phyloP scores from a whole-genome alignment of 345 rosid genomes.

The Gossypium bickii region DNA sequence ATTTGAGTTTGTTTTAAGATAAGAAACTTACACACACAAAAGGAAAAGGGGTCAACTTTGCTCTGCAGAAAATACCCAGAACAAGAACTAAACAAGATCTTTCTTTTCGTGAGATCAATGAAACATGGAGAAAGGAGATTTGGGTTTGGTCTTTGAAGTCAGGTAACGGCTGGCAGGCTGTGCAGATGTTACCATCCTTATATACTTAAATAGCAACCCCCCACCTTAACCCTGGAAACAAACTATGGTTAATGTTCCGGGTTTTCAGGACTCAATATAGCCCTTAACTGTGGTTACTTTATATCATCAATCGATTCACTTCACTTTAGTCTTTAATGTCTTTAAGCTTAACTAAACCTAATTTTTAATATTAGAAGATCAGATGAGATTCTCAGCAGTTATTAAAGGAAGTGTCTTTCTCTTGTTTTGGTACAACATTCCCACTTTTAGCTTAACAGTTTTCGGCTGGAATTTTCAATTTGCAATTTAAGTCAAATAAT shows the following conservation, averaged over 20 bases:
- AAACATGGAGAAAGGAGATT: neutral
- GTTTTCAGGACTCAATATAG: neutral
- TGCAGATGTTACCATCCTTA: neutral
- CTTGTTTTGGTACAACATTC: too few species aligned
- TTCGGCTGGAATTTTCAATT: neutral
- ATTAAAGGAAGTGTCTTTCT: neutral
- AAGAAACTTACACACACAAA: constrained; percentile 19
- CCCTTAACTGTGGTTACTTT: constrained; percentile 58
- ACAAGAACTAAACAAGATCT: neutral
- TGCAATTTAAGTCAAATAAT: too few species aligned
- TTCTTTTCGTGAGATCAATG: neutral
- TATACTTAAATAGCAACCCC: neutral
- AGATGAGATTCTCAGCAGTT: neutral
- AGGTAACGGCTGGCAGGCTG: constrained; percentile 14
- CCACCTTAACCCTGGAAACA: constrained; percentile 14
- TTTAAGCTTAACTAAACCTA: neutral
- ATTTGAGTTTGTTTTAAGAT: neutral
- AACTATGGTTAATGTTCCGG: constrained; percentile 48
- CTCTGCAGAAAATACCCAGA: neutral
- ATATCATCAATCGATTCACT: constrained; percentile 36
- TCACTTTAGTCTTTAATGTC: neutral
- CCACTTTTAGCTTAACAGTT: neutral
- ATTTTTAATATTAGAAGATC: neutral
- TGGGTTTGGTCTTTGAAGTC: constrained; percentile 3
- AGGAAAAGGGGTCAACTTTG: neutral